phyloP scores from a whole-genome alignment of 2,329 filamentous ascomycete genomes.

The Alternaria triticimaculans region DNA sequence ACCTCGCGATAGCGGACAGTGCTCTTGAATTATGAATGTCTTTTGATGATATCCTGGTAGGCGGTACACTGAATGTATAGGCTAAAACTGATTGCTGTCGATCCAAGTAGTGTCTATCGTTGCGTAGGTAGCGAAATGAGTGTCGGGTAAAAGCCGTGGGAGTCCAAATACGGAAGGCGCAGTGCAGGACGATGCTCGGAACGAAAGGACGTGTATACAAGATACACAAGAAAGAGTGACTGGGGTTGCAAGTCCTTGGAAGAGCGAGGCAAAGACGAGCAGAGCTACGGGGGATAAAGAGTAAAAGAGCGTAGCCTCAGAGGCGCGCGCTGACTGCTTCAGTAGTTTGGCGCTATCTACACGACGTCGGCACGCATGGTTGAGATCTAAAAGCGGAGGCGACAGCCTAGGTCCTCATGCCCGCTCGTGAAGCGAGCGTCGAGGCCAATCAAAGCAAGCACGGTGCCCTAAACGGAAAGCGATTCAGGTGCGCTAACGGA shows the following conservation, averaged over 20 bases:
- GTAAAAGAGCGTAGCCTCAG: constrained; percentile 34
- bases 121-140: background rate
- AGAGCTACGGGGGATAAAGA: constrained; percentile 26
- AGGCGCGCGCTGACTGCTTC: constrained; percentile 26
- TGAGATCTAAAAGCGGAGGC: constrained; percentile 44
- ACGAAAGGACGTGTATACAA: constrained; percentile 46
- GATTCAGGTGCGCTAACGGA: constrained; percentile 28
- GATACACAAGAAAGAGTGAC: constrained; percentile 38
- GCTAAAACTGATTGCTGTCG: background rate
- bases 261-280: constrained; percentile 23
- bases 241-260: constrained; percentile 25
- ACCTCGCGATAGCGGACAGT: background rate
- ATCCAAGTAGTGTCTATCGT: background rate
- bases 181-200: constrained; percentile 17
- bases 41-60: background rate
- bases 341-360: constrained; percentile 36
- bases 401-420: constrained; percentile 33
- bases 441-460: constrained; percentile 29
- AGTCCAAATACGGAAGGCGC: constrained; percentile 19
- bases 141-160: constrained; percentile 24
- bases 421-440: constrained; percentile 23
- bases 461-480: constrained; percentile 30
- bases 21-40: background rate
- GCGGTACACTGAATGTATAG: background rate
- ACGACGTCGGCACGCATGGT: constrained; percentile 32